phyloP scores from a whole-genome alignment of 2,329 filamentous ascomycete genomes.

The Ilyonectria destructans region DNA sequence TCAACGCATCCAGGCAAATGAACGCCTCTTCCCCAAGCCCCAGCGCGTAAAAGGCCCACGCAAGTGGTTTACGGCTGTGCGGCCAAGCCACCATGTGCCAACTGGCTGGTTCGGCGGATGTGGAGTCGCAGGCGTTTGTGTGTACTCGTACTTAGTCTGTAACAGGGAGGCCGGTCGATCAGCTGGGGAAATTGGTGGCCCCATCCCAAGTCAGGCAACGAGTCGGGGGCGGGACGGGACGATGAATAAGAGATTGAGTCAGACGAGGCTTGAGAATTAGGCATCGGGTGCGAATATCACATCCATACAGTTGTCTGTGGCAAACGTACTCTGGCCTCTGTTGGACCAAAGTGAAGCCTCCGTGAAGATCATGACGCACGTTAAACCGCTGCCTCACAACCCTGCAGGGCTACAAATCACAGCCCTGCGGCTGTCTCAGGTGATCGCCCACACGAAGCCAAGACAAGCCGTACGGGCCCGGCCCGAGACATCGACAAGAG shows the following conservation, averaged over 20 bases:
- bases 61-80: background rate
- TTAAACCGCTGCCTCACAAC: slow-evolving; percentile 5
- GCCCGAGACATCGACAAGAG: background rate
- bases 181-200: background rate
- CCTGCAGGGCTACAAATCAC: slow-evolving; percentile 10
- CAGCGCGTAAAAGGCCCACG: background rate
- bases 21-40: background rate
- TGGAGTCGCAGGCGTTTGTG: background rate
- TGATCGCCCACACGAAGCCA: slow-evolving; percentile 6
- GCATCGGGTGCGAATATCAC: background rate
- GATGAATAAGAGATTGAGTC: background rate
- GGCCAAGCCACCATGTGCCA: background rate
- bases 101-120: background rate
- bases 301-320: too few relatives aligned
- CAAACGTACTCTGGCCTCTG: too few relatives aligned
- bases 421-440: slow-evolving; percentile 7
- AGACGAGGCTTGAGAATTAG: background rate
- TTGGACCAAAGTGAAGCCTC: background rate
- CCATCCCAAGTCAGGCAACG: background rate
- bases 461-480: slow-evolving; percentile 2
- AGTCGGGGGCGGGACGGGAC: background rate
- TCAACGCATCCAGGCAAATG: background rate
- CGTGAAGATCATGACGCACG: background rate
- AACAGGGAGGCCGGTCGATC: background rate
- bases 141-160: background rate